Conservation (phyloP, 331 rosid species). For the Acacia pycnantha region DNA sequence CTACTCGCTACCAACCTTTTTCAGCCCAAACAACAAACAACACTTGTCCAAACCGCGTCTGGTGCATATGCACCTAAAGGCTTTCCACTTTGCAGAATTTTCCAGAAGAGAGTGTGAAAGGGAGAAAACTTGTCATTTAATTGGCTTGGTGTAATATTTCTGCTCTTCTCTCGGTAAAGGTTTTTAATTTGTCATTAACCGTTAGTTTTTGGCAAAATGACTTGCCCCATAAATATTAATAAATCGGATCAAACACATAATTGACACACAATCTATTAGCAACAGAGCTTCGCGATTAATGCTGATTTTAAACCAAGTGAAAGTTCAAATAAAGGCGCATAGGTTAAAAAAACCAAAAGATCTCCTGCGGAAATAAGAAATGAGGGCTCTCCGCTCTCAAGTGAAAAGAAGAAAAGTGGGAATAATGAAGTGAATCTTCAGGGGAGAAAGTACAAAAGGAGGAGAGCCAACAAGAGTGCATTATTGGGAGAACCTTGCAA, state of each 20-base stretch:
- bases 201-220: neutral
- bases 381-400: neutral
- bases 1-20: neutral
- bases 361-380: neutral
- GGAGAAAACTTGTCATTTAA: neutral
- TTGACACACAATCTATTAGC: too few species aligned
- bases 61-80: neutral
- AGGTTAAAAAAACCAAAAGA: neutral
- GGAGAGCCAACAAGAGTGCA: slow-evolving; percentile 18
- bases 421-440: slow-evolving; percentile 26
- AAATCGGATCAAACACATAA: too few species aligned
- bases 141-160: neutral
- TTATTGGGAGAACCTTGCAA: neutral
- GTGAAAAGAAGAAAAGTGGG: neutral
- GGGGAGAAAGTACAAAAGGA: slow-evolving; percentile 21
- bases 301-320: neutral
- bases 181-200: neutral
- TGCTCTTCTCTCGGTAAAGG: neutral
- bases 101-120: neutral
- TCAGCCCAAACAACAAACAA: neutral
- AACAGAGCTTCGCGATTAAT: neutral
- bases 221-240: neutral
- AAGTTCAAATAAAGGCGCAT: neutral
- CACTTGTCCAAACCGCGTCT: neutral
- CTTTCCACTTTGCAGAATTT: neutral